A percentile compares a stretch with the other conserved stretches of the same genome.
These are phyloP conservation scores for Naganishia onofrii DNA, from an alignment of 768 basidiomycete species.

Conservation along the genomic window DNA sequence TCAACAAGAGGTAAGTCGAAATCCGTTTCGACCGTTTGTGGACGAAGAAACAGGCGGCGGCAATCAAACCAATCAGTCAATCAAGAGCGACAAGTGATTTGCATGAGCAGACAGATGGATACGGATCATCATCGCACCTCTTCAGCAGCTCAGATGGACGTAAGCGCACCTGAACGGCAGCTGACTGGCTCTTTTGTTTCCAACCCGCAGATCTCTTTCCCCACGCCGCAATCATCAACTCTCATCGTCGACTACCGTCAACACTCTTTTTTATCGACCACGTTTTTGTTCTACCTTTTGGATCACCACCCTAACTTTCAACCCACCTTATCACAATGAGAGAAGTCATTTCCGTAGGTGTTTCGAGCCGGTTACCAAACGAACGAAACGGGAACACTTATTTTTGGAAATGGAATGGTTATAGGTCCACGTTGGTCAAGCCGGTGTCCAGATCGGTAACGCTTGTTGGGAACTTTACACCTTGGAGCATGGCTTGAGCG, in stretches of 20 bases:
- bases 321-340: constrained; percentile 46
- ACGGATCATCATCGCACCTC: background rate
- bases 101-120: background rate
- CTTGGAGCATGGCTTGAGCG: constrained; percentile 95
- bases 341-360: constrained; percentile 79
- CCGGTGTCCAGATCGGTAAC: constrained; percentile 70
- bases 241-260: constrained; percentile 17
- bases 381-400: background rate
- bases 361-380: background rate
- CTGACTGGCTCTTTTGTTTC: background rate
- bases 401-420: background rate
- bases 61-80: background rate
- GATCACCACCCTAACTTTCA: constrained; percentile 22
- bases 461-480: constrained; percentile 99
- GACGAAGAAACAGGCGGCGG: background rate
- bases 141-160: background rate
- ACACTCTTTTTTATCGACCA: constrained; percentile 25
- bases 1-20: constrained; percentile 21
- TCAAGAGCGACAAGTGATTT: background rate
- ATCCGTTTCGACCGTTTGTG: too few species aligned
- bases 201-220: constrained; percentile 2
- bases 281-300: constrained; percentile 1
- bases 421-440: constrained; percentile 84
- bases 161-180: background rate
- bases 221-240: constrained; percentile 12